A percentile compares a stretch with the other conserved stretches of the same genome.
phyloP scores from a whole-genome alignment of 257 asterid species.

The Gentiana dahurica region DNA sequence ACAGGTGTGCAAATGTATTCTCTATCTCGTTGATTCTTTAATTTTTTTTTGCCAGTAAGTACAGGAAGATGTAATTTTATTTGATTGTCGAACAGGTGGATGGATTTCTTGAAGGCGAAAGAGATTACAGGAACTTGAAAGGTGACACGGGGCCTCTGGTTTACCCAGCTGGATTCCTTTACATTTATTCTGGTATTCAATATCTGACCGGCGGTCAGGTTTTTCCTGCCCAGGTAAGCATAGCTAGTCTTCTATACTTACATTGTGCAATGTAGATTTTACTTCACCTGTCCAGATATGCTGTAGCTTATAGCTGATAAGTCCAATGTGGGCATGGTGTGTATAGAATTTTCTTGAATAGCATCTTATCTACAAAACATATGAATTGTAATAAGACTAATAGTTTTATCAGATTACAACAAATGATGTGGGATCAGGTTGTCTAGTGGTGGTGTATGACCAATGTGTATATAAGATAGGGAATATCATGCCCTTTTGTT shows the following conservation, averaged over 20 bases:
- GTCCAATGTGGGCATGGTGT: no score
- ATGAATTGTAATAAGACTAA: no score
- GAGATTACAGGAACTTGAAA: constrained; percentile 79
- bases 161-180: constrained; percentile 96
- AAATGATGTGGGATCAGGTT: no score
- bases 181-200: constrained; percentile 71
- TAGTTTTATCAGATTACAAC: no score
- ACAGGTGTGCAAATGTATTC: constrained; percentile 38
- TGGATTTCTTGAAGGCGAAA: constrained; percentile 84
- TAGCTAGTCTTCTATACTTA: constrained; percentile 1
- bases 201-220: constrained; percentile 74
- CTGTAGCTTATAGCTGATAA: no score
- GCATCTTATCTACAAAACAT: no score
- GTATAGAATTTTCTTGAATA: no score
- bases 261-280: background rate
- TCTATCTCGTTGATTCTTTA: background rate
- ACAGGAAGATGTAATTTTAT: background rate
- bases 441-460: no score
- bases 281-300: no score
- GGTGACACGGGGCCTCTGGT: constrained; percentile 98
- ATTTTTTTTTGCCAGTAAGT: background rate
- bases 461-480: no score
- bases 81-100: constrained; percentile 31
- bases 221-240: constrained; percentile 65
- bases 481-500: no score